Conservation (phyloP, 2,329 filamentous ascomycete genomes). For the Xylariaceae sp. region DNA sequence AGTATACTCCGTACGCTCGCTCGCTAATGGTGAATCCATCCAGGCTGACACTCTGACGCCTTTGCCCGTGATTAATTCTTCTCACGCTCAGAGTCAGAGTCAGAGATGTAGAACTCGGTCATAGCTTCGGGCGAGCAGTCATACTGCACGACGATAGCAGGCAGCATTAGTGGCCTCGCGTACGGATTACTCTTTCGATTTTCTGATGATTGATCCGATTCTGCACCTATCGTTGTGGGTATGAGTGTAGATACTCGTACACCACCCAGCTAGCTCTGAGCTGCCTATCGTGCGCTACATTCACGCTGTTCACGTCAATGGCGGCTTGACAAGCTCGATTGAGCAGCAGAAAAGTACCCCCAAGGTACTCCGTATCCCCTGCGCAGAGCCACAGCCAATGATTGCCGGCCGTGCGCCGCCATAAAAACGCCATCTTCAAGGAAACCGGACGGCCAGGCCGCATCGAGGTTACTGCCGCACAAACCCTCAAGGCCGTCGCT, state of each 20-base stretch:
- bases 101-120: not conserved
- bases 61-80: too few relatives aligned
- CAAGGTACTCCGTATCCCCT: not conserved
- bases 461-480: not conserved
- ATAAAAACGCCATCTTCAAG: constrained; percentile 1
- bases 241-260: not conserved
- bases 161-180: not conserved
- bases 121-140: not conserved
- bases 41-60: too few relatives aligned
- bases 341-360: not conserved
- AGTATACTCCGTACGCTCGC: not conserved
- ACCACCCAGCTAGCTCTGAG: not conserved
- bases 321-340: constrained; percentile 9
- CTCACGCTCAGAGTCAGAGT: too few relatives aligned
- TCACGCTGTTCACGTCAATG: not conserved
- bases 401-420: constrained; percentile 12
- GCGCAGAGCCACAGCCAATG: not conserved
- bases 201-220: not conserved
- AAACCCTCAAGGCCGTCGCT: constrained; percentile 12
- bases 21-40: not conserved
- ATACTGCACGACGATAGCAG: not conserved
- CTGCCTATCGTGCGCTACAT: not conserved
- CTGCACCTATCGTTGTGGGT: not conserved
- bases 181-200: not conserved
- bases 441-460: constrained; percentile 8